Evolutionary conservation across 306 rosid species (phyloP).

Genomic region (Pterocarpus santalinus): DNA sequence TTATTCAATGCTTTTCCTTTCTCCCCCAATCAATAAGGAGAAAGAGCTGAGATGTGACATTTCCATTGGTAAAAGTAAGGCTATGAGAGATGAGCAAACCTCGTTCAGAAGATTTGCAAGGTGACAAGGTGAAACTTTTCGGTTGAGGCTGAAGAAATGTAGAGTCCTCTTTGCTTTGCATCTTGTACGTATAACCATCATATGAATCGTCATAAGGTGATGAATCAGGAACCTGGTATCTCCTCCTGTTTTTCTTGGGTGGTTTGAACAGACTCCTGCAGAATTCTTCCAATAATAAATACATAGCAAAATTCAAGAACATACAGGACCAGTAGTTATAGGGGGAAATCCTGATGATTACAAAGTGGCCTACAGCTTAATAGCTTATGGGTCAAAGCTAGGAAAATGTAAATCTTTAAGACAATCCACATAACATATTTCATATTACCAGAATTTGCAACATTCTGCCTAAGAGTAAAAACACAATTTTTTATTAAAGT

Average conservation of each 20-base stretch:
- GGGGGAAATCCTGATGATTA: slow-evolving; percentile 35
- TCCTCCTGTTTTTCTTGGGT: slow-evolving; percentile 62
- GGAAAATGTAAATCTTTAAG: slow-evolving; percentile 32
- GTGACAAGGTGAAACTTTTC: slow-evolving; percentile 47
- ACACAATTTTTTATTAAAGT: background rate
- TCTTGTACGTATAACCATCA: slow-evolving; percentile 51
- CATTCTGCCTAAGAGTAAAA: background rate
- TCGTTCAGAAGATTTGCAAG: slow-evolving; percentile 62
- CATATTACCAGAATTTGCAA: slow-evolving; percentile 21
- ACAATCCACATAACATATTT: slow-evolving; percentile 12
- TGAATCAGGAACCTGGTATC: slow-evolving; percentile 59
- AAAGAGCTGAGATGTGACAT: slow-evolving; percentile 21
- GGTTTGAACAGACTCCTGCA: slow-evolving; percentile 75
- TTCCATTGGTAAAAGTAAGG: slow-evolving; percentile 26
- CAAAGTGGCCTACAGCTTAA: slow-evolving; percentile 15
- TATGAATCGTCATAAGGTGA: slow-evolving; percentile 60
- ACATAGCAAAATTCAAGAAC: slow-evolving; percentile 6
- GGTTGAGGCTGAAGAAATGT: slow-evolving; percentile 46
- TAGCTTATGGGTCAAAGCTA: slow-evolving; percentile 14
- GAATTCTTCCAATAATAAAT: slow-evolving; percentile 35
- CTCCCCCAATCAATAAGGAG: slow-evolving; percentile 28
- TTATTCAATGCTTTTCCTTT: slow-evolving; percentile 7
- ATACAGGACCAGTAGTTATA: slow-evolving; percentile 17
- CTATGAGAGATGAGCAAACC: slow-evolving; percentile 57
- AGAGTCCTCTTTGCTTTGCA: slow-evolving; percentile 50